Percentiles rank a stretch among this genome's conserved stretches.
phyloP scores from a whole-genome alignment of 495 filamentous ascomycete species.

The Aspergillus taichungensis region DNA sequence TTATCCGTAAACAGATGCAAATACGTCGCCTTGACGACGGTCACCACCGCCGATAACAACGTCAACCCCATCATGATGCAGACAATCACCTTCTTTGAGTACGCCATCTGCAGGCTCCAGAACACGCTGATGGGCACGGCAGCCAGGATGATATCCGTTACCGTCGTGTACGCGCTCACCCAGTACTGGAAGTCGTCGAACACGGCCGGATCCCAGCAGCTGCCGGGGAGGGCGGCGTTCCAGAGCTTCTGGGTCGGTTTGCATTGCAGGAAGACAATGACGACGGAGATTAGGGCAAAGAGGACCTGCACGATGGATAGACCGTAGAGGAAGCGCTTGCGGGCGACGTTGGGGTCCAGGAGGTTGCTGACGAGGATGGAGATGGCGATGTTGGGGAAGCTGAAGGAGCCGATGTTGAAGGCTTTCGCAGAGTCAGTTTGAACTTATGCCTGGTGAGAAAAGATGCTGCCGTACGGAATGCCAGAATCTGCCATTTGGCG shows the following conservation, averaged over 20 bases:
- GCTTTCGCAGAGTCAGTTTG: not conserved
- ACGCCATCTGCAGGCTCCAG: constrained; percentile 19
- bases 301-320: constrained; percentile 16
- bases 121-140: constrained; percentile 16
- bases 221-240: constrained; percentile 6
- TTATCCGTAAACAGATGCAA: constrained; percentile 10
- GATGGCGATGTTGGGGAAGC: constrained; percentile 20
- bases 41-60: constrained; percentile 14
- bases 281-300: constrained; percentile 13
- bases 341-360: constrained; percentile 14
- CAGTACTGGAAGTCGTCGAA: constrained; percentile 14
- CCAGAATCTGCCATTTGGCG: constrained; percentile 14
- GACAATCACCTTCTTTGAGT: constrained; percentile 11
- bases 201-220: constrained; percentile 12
- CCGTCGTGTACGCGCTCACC: constrained; percentile 17
- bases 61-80: constrained; percentile 22
- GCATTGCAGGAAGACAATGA: constrained; percentile 20
- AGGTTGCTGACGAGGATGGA: constrained; percentile 16
- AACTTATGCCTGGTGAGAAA: too few relatives aligned
- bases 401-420: constrained; percentile 11
- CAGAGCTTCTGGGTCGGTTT: constrained; percentile 11
- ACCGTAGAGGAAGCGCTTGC: constrained; percentile 9
- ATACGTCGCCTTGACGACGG: constrained; percentile 13
- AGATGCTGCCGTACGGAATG: constrained; percentile 6
- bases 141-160: constrained; percentile 21